Base-by-base conservation (phyloP, 2,329 filamentous ascomycete species). In the Davidsoniella neocaledoniae region DNA sequence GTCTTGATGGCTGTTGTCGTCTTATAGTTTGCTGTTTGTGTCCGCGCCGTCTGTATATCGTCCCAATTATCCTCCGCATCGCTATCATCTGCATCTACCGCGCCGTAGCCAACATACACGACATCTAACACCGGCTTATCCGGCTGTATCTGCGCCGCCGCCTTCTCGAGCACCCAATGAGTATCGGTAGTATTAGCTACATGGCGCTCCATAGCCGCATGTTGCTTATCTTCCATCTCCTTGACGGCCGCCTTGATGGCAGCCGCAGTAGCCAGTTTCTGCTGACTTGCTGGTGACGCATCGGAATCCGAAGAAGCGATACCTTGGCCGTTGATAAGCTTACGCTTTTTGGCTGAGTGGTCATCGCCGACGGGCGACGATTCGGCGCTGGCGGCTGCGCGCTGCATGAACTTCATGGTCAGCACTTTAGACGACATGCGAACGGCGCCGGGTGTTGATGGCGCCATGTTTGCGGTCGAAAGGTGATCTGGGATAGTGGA, bases 371-470 rank as follows among this genome's bases (percentile, higher is more conserved):
- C 64, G 58, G 68, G 60, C 55, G 73, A 62, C 53, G 59, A 64
- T 58, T 68, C 60, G 16, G 68, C 62, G 46, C 64, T 60, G 53
- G 59, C 65, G 68, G 79, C 82, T 55, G 84, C 83, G 59, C 88
- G 77, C 70, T 94, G 88, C 88, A 95, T 95, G 62, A 95, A 95
- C 69, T 94, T 94, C 87, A 94, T 95, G 37, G 84, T 88, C 60
- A 93, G 72, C 44, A 95, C 79, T 57, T 87, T 80, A 53, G 83
- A 88, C 55, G 88, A 94, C 79, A 93, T 87, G 43, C 72, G 73
- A 64, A 53, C 54, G 48, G 71, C 53, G 8, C 75, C 75, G 43
- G 76, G 69, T 53, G 70, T 78, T 60, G 70, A 66, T 54, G 72
- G 65, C 57, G 72, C 64, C 63, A 73, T 71, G 44, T 7, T 56